Percentiles rank a stretch among this genome's conserved stretches.
Evolutionary conservation across 495 filamentous ascomycete species (phyloP).

Genomic region (Penicillium odoratum): DNA sequence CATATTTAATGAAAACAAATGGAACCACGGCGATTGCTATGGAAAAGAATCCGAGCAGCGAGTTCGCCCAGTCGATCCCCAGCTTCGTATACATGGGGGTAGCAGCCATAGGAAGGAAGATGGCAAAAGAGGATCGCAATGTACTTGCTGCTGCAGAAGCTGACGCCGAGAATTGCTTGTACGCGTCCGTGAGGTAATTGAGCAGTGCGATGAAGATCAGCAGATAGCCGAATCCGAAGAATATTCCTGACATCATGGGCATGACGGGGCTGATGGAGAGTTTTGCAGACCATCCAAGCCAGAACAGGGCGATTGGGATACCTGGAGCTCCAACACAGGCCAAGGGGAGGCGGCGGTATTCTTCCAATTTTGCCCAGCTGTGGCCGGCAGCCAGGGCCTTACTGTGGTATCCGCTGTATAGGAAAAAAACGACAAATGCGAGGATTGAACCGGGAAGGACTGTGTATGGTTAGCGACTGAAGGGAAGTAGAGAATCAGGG

Average conservation of each 20-base stretch:
- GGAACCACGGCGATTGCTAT: constrained; percentile 33
- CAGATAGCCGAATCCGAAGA: constrained; percentile 64
- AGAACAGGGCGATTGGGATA: constrained; percentile 63
- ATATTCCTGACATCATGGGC: constrained; percentile 61
- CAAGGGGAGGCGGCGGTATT: constrained; percentile 62
- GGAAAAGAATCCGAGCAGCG: constrained; percentile 39
- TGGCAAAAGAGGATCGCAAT: constrained; percentile 58
- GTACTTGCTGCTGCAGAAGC: constrained; percentile 63
- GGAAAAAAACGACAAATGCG: constrained; percentile 13
- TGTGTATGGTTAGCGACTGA: neutral
- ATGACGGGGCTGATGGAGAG: constrained; percentile 57
- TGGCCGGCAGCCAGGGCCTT: neutral
- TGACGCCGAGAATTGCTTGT: constrained; percentile 65
- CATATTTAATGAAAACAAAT: constrained; percentile 34
- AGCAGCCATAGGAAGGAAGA: constrained; percentile 41
- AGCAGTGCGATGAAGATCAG: constrained; percentile 57
- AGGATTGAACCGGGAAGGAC: neutral
- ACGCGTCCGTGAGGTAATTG: constrained; percentile 74
- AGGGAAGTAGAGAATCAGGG: neutral
- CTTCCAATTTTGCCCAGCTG: constrained; percentile 39
- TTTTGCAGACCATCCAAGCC: constrained; percentile 63
- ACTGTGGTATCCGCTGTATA: constrained; percentile 27
- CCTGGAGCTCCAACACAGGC: constrained; percentile 63
- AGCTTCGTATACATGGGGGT: constrained; percentile 34
- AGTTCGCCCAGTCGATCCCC: constrained; percentile 36